Conservation (phyloP, 352 stramenopile genomes). For the Globisporangium perplexum region DNA sequence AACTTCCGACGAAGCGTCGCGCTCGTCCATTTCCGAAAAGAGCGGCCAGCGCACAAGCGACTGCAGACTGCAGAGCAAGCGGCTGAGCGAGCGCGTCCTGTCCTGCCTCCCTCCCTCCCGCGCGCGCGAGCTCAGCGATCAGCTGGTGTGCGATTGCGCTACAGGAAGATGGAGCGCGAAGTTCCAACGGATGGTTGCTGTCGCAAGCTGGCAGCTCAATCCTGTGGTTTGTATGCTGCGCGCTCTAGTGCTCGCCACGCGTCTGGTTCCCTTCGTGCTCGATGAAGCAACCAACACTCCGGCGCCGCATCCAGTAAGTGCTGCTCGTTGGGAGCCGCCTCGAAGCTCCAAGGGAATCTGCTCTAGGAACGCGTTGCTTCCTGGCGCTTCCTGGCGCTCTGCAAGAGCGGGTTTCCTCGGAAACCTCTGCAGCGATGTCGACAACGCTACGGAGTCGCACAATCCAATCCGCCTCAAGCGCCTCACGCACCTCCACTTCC, state of each 20-base stretch:
- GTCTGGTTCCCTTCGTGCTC: background rate
- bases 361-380: background rate
- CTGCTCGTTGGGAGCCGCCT: background rate
- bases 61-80: too few species aligned
- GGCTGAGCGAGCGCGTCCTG: too few species aligned
- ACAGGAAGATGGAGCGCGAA: conserved; percentile 2
- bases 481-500: too few species aligned
- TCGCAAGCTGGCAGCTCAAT: background rate
- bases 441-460: background rate
- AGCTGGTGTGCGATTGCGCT: conserved; percentile 2
- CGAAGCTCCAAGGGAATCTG: background rate
- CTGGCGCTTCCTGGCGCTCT: background rate
- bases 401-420: background rate
- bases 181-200: conserved; percentile 2
- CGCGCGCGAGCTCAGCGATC: background rate
- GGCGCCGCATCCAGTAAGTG: background rate
- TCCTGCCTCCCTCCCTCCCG: background rate
- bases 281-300: background rate
- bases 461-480: background rate
- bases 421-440: too few species aligned
- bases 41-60: background rate
- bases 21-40: background rate
- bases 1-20: background rate
- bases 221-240: background rate
- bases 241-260: background rate